Evolutionary conservation across 2,329 filamentous ascomycete genomes (phyloP), one percentile per base, ranked within the genome.

Genomic region (Capronia epimyces): DNA sequence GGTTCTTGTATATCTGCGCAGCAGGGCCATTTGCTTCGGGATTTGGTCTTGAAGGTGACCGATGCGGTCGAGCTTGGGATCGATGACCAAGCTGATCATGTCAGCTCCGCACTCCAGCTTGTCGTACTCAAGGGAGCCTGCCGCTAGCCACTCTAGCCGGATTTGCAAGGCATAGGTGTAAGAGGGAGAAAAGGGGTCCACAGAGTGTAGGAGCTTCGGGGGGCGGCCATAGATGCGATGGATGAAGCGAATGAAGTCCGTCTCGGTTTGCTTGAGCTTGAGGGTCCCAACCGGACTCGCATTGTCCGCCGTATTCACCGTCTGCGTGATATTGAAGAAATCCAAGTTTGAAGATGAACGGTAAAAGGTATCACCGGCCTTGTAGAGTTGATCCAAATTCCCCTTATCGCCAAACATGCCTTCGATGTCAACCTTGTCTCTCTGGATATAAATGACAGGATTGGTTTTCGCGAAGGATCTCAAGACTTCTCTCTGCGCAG

Each of bases 281-380:
- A 46, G 43, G 1, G 43, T 46, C 29, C 27, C 15, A 20, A 13
- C 43, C 29, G 15, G 32, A 40, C 34, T 46, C 9, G 22, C n/a
- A 15, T n/a, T 25, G 16, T 44, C 27, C 18, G 42, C 18, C 21
- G 9, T 44, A 2, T 44, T 25, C 20, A 44, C 20, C 24, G 18
- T 44, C 22, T 25, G 27, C 9, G 47, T 34, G 13, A 86, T 71
- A 59, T 89, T 89, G 71, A 82, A 88, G 65, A 88, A 90, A 62
- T 89, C 86, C 55, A 85, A 78, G 59, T 87, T 89, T 9, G 83
- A 83, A 63, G 82, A 87, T 1, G 74, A 75, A 43, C 83, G 75
- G 59, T 86, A 82, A 12, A 84, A 76, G 1, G 66, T 36, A 21
- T 49, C 46, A 18, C 21, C 36, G 18, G 18, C 22, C n/a, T 27